Evolutionary conservation across 495 filamentous ascomycete genomes (phyloP).

Genomic region (Durotheca rogersii): DNA sequence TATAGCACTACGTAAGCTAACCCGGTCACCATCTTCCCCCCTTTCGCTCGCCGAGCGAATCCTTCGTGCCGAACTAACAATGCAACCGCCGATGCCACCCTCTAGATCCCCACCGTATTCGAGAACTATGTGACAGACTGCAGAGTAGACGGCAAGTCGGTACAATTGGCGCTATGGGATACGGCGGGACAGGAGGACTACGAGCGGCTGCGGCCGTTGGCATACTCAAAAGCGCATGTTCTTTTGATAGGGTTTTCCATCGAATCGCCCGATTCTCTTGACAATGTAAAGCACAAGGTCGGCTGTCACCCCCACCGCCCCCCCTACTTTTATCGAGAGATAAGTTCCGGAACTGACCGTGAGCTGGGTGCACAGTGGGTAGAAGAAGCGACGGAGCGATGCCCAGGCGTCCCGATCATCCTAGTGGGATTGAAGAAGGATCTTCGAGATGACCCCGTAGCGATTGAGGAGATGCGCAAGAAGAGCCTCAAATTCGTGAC

Average conservation of each 20-base stretch:
- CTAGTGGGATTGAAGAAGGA: slow-evolving; percentile 98
- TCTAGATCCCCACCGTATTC: slow-evolving; percentile 95
- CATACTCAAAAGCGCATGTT: slow-evolving; percentile 97
- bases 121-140: slow-evolving; percentile 99
- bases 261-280: slow-evolving; percentile 92
- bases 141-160: slow-evolving; percentile 94
- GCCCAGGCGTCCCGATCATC: slow-evolving; percentile 90
- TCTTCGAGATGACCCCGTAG: slow-evolving; percentile 88
- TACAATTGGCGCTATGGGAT: slow-evolving; percentile 98
- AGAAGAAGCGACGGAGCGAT: slow-evolving; percentile 92
- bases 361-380: slow-evolving; percentile 68
- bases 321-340: not conserved
- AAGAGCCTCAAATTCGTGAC: slow-evolving; percentile 85
- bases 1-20: slow-evolving; percentile 70
- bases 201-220: slow-evolving; percentile 88
- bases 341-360: slow-evolving; percentile 12
- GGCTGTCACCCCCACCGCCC: slow-evolving; percentile 22
- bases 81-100: slow-evolving; percentile 3
- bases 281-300: slow-evolving; percentile 98
- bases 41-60: too few species aligned
- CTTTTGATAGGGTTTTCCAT: slow-evolving; percentile 95
- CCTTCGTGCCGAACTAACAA: slow-evolving; percentile 28
- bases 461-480: slow-evolving; percentile 96
- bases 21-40: too few species aligned
- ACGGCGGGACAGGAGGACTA: slow-evolving; percentile 99